Percentiles rank a stretch among this genome's conserved stretches.
Conservation (phyloP, 257 asterid genomes). For the Lavandula angustifolia region DNA sequence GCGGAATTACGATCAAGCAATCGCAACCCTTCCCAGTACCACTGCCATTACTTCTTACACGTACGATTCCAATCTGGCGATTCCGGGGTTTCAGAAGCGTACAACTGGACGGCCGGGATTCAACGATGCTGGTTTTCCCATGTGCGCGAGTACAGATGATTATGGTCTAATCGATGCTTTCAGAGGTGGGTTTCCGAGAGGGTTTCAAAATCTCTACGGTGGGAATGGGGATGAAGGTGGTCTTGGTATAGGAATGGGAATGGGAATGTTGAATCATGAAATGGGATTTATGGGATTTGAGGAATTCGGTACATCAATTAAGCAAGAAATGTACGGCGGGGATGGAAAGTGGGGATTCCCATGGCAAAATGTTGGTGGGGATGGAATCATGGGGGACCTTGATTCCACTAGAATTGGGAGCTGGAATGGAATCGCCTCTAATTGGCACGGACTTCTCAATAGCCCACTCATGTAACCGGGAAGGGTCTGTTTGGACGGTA, state of each 20-base stretch:
- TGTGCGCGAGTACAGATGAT: slow-evolving; percentile 9
- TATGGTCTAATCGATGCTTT: slow-evolving; percentile 35
- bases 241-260: slow-evolving; percentile 25
- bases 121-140: slow-evolving; percentile 27
- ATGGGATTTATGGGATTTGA: slow-evolving; percentile 47
- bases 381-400: slow-evolving; percentile 40
- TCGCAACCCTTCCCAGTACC: slow-evolving; percentile 2
- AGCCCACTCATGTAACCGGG: slow-evolving; percentile 62
- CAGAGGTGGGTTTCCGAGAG: slow-evolving; percentile 39
- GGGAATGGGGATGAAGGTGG: slow-evolving; percentile 31
- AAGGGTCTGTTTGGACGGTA: neutral
- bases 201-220: slow-evolving; percentile 40
- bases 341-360: slow-evolving; percentile 57
- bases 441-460: slow-evolving; percentile 75
- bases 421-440: slow-evolving; percentile 61
- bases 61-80: neutral
- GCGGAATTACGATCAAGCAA: slow-evolving; percentile 39
- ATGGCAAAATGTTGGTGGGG: slow-evolving; percentile 53
- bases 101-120: neutral
- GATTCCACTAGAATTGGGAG: slow-evolving; percentile 44
- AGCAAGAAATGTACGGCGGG: slow-evolving; percentile 49
- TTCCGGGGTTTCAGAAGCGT: neutral
- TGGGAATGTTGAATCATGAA: slow-evolving; percentile 33
- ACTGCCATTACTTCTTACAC: neutral
- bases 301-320: slow-evolving; percentile 36